phyloP scores from a whole-genome alignment of 306 rosid species.

The Trifolium subterraneum region DNA sequence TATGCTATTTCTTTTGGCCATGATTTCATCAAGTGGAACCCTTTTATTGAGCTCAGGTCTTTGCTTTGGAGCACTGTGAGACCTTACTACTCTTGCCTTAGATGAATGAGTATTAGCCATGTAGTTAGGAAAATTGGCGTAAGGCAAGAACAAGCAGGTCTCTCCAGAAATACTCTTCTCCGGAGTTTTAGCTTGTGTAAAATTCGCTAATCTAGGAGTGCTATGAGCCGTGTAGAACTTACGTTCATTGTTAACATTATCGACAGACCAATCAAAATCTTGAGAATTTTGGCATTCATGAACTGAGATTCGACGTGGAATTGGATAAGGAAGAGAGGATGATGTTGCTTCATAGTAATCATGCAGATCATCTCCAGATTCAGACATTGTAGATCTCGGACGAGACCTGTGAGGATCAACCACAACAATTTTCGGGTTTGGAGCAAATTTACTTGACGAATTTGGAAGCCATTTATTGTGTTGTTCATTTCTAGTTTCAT shows the following conservation, averaged over 20 bases:
- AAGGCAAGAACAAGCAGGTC: constrained; percentile 37
- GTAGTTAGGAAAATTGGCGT: constrained; percentile 67
- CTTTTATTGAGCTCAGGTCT: constrained; percentile 72
- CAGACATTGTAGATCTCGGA: constrained; percentile 65
- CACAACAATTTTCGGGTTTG: not conserved
- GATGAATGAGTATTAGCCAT: constrained; percentile 85
- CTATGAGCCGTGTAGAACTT: constrained; percentile 66
- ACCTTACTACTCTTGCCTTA: constrained; percentile 70
- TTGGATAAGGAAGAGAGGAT: not conserved
- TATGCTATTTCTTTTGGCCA: constrained; percentile 76
- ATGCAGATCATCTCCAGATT: constrained; percentile 60
- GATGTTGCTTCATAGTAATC: constrained; percentile 50
- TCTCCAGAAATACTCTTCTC: constrained; percentile 68
- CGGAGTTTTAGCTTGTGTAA: constrained; percentile 56
- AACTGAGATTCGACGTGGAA: constrained; percentile 33
- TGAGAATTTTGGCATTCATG: constrained; percentile 51
- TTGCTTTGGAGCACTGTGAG: constrained; percentile 90
- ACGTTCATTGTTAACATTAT: constrained; percentile 49
- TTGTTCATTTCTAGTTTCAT: constrained; percentile 64
- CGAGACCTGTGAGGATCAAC: constrained; percentile 36
- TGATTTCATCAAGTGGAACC: constrained; percentile 62
- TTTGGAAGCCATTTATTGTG: constrained; percentile 62
- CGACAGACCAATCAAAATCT: constrained; percentile 64
- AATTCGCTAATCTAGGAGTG: constrained; percentile 71
- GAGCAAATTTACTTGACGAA: constrained; percentile 37